These are phyloP conservation scores for Zymoseptoria brevis DNA, from an alignment of 2,329 filamentous ascomycete species.

Conservation along the genomic window DNA sequence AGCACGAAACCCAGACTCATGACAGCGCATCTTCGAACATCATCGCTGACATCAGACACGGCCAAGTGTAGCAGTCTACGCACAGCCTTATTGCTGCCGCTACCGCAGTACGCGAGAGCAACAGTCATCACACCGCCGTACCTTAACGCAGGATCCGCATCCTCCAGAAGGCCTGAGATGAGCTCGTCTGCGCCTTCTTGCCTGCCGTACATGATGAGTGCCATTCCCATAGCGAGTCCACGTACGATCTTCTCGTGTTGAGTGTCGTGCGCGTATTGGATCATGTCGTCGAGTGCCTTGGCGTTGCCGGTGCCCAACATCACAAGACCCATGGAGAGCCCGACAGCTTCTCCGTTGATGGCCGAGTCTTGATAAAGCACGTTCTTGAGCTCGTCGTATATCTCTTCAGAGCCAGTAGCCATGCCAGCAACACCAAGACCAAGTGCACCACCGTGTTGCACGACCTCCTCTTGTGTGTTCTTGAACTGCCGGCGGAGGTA, in stretches of 20 bases:
- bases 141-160: constrained; percentile 84
- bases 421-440: constrained; percentile 95
- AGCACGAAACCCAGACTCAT: constrained; percentile 98
- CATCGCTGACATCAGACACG: constrained; percentile 96
- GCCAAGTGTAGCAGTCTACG: constrained; percentile 91
- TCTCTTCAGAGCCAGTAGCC: constrained; percentile 83
- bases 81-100: constrained; percentile 96
- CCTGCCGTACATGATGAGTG: constrained; percentile 93
- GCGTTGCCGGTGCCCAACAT: constrained; percentile 98
- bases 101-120: constrained; percentile 92
- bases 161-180: constrained; percentile 85
- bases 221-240: constrained; percentile 91
- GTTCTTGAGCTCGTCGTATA: constrained; percentile 83
- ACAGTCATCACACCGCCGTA: constrained; percentile 99
- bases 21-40: constrained; percentile 89
- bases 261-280: constrained; percentile 93
- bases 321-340: constrained; percentile 91
- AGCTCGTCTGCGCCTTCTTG: constrained; percentile 92
- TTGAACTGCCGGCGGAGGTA: constrained; percentile 70
- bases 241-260: constrained; percentile 99
- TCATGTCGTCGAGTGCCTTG: constrained; percentile 91
- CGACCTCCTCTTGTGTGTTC: constrained; percentile 76
- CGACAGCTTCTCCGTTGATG: constrained; percentile 92
- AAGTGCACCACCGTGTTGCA: constrained; percentile 92
- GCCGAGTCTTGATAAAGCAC: constrained; percentile 91